Base-by-base conservation (phyloP, 257 asterid genomes). In the Knoxia roxburghii region DNA sequence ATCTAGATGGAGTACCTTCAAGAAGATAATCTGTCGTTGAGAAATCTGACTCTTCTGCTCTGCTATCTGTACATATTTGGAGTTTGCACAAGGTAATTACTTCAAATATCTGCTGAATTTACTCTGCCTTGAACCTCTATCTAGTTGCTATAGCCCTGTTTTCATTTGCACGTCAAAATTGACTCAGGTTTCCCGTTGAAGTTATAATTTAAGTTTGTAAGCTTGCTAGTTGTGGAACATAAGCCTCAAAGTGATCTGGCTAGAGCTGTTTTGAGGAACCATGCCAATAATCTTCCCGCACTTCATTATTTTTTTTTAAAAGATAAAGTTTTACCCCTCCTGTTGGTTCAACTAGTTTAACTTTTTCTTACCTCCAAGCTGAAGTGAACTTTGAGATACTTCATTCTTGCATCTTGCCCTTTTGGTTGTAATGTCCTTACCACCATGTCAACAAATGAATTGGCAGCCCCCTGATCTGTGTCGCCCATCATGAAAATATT, bases 11-110 rank as follows among this genome's bases (percentile, higher is more conserved):
- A 88, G 85, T 87, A 85, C 79, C 76, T 69, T 78, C 82, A 91
- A 76, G 96, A 90, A 69, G 99, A 90, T 78, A 93, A 88, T 66
- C 79, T 90, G 69, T 90, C 96, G 69, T 76, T 87, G 74, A 80
- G 90, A 76, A 94, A 94, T 74, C 70, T 94, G 86, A 80, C 95
- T 61, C 96, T 94, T 75, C 84, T 88, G 45, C 78, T 94, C 64
- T 94, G 95, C 60, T 83, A 84, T 73, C 79, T 94, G 75, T 90
- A 90, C 74, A 82, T 72, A 27, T 88, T 90, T 79, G 96, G 96
- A 73, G 77, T 94, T 73, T 94, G 95, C 78, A 85, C 95, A 40
- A 88, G 99, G 99, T 94, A 67, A 68, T 70, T 35, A 59, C 66
- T 70, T 67, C 66, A 32, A 35, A 51, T n/a, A 52, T 40, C 20